Conservation (phyloP, 139 green algal species). For the Chlamydomonas sphaeroides region DNA sequence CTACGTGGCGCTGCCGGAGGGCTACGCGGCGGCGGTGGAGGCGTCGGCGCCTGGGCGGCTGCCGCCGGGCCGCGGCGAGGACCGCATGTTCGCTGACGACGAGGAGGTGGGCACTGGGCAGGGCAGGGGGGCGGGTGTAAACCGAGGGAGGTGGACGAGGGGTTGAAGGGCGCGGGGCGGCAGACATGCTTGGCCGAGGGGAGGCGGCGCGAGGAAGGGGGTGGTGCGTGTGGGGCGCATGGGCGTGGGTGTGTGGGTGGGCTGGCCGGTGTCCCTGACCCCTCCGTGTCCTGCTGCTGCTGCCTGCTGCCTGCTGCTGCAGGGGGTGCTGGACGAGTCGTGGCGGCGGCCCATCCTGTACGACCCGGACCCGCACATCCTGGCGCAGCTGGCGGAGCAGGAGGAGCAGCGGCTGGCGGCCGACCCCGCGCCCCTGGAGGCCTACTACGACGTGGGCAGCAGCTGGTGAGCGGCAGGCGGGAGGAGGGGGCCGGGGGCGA, state of each 20-base stretch:
- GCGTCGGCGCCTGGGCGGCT: neutral
- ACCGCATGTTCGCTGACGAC: no score
- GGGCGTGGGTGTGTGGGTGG: no score
- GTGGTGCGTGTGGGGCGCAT: no score
- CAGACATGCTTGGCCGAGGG: neutral
- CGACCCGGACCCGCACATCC: constrained; percentile 15
- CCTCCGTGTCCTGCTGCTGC: no score
- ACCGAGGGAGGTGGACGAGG: no score
- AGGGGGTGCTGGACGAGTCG: neutral
- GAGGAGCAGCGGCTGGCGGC: neutral
- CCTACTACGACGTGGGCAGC: constrained; percentile 39
- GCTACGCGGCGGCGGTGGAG: constrained; percentile 7
- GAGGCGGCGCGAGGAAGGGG: no score
- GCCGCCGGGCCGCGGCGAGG: no score
- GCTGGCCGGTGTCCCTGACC: no score
- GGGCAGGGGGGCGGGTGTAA: no score
- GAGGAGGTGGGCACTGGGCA: no score
- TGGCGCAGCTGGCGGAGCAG: constrained; percentile 5
- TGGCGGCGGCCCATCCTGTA: neutral
- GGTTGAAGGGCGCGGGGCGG: no score
- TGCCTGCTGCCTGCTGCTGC: no score
- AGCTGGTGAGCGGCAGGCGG: constrained; percentile 7
- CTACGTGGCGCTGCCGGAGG: constrained; percentile 61
- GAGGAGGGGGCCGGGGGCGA: neutral
- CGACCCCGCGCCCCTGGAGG: constrained; percentile 40